Evolutionary conservation across 495 filamentous ascomycete species (phyloP).

Genomic region (Xylaria telfairii): DNA sequence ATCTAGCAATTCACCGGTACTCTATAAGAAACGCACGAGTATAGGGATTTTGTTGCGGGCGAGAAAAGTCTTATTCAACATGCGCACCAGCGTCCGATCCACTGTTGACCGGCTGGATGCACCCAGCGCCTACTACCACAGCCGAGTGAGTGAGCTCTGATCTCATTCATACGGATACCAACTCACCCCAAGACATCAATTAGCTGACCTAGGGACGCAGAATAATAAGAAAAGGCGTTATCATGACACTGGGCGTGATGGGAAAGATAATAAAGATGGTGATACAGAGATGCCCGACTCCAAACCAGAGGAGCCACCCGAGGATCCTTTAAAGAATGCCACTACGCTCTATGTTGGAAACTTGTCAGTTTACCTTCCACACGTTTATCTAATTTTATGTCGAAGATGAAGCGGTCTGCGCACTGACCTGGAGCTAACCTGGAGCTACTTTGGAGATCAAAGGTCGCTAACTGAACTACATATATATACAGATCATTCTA

Average conservation of each 20-base stretch:
- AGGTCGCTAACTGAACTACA: constrained; percentile 4
- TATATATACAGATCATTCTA: constrained; percentile 82
- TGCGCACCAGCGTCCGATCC: constrained; percentile 43
- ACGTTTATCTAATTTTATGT: background rate
- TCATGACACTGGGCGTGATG: constrained; percentile 56
- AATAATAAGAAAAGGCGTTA: constrained; percentile 69
- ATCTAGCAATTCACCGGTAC: background rate
- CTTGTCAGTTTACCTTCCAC: constrained; percentile 64
- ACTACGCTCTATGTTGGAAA: constrained; percentile 98
- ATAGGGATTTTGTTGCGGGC: background rate
- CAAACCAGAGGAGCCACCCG: constrained; percentile 59
- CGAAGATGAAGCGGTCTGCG: background rate
- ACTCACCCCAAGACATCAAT: background rate
- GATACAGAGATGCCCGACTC: constrained; percentile 51
- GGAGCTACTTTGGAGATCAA: too few relatives aligned
- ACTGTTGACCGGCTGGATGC: constrained; percentile 89
- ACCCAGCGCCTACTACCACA: constrained; percentile 85
- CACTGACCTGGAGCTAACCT: background rate
- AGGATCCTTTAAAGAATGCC: constrained; percentile 81
- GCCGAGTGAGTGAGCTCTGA: constrained; percentile 62
- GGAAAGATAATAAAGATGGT: constrained; percentile 63
- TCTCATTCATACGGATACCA: constrained; percentile 14
- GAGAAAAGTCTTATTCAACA: constrained; percentile 15
- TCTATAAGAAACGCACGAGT: background rate
- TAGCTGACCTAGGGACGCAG: constrained; percentile 44